phyloP scores from a whole-genome alignment of 1,139 yeast genomes.

The Taphrina communis region DNA sequence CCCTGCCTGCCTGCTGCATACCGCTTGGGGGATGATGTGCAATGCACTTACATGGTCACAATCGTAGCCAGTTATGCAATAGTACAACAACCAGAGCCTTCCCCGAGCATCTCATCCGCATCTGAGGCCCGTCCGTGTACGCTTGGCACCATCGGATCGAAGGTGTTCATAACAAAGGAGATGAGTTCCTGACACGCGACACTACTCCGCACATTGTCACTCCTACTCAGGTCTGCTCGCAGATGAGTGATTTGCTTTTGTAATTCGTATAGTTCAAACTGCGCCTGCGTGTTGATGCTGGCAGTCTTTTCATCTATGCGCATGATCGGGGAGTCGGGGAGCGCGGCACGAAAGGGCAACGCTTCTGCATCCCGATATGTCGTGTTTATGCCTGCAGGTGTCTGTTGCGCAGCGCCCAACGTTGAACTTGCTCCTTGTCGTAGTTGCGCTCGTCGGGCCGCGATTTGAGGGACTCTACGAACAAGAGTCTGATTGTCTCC shows the following conservation, averaged over 20 bases:
- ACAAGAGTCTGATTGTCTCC: neutral
- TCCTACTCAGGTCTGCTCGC: neutral
- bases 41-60: neutral
- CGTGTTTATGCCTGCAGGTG: neutral
- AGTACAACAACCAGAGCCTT: slow-evolving; percentile 6
- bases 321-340: no score
- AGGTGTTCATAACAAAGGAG: slow-evolving; percentile 14
- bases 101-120: slow-evolving; percentile 17
- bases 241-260: slow-evolving; percentile 1
- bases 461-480: slow-evolving; percentile 1
- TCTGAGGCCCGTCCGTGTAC: slow-evolving; percentile 18
- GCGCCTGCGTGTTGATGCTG: slow-evolving; percentile 1
- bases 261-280: neutral
- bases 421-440: neutral
- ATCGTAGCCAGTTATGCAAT: neutral
- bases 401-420: slow-evolving; percentile 1
- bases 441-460: slow-evolving; percentile 12
- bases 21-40: neutral
- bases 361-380: neutral
- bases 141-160: slow-evolving; percentile 31
- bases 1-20: no score
- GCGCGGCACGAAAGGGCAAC: neutral
- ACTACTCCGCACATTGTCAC: slow-evolving; percentile 6
- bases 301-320: no score
- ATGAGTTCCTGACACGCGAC: slow-evolving; percentile 31